Base-by-base conservation (phyloP, 2,329 filamentous ascomycete species). In the Zalaria sp. region DNA sequence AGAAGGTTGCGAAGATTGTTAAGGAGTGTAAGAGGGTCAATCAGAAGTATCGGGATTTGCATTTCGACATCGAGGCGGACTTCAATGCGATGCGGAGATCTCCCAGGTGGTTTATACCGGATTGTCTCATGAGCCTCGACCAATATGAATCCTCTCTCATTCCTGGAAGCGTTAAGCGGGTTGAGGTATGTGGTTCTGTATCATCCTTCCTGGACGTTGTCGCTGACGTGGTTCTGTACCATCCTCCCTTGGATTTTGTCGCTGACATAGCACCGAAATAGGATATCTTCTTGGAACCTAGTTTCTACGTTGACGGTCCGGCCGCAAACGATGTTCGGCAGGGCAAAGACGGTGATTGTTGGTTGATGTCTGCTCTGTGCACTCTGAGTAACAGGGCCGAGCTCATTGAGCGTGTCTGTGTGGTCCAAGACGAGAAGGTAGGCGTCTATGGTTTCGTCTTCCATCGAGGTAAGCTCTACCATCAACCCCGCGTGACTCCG, bases 371-470 rank as follows among this genome's bases (percentile, higher is more conserved):
- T 5, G 82, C 83, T 1, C 61, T 93, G 35, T 84, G 80, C 46
- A 85, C 83, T 0, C 69, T 93, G 46, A 79, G 77, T 49, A 83
- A 82, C 55, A 68, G 89, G 47, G 85, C 84, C 54, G 83, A 83
- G 58, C 59, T 88, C 46, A 83, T 91, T 41, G 77, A 87, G 57
- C 72, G 66, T 41, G 67, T 87, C 5, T 91, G 83, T 49, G 80
- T 91, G 38, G 79, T 75, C 4, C 72, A 75, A 8, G 75, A 91
- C 49, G 75, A 83, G 54, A 68, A 74, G 28, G 75, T 87, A 3
- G 84, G 84, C 8, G 83, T 89, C 1, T 91, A 91, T 50, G 85
- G 85, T 1, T 91, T 91, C 49, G 83, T 91, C 7, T 89, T 91
- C 55, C 76, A 83, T 59, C 73, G 83, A 49, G 74, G 73, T 69